Conservation (phyloP, 495 filamentous ascomycete genomes). For the Podospora didyma region DNA sequence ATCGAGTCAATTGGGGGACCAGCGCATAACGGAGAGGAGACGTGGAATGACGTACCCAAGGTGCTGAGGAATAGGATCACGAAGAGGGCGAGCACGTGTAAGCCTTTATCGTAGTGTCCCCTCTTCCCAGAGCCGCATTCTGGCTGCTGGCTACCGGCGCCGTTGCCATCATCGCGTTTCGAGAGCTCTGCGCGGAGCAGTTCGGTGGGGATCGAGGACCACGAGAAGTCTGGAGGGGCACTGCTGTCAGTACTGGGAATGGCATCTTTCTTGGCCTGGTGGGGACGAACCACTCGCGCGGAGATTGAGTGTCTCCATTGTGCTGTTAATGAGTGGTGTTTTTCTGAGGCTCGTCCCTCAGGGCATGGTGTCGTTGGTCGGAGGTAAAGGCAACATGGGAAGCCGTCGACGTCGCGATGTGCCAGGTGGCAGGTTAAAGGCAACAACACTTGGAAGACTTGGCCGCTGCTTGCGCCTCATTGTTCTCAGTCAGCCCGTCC, state of each 20-base stretch:
- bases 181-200: constrained; percentile 49
- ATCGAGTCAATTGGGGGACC: constrained; percentile 4
- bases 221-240: constrained; percentile 24
- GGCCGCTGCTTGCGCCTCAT: too few relatives aligned
- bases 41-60: constrained; percentile 57
- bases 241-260: constrained; percentile 2
- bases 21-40: constrained; percentile 8
- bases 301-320: constrained; percentile 14
- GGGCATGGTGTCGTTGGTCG: too few relatives aligned
- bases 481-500: too few relatives aligned
- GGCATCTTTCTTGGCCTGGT: neutral
- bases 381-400: too few relatives aligned
- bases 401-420: too few relatives aligned
- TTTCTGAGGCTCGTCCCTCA: neutral
- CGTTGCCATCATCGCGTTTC: constrained; percentile 34
- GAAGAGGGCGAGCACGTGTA: constrained; percentile 75
- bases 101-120: constrained; percentile 60
- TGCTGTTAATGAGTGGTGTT: neutral
- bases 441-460: too few relatives aligned
- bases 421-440: too few relatives aligned
- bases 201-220: constrained; percentile 48
- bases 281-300: constrained; percentile 13
- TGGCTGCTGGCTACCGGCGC: too few relatives aligned
- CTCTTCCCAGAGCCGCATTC: constrained; percentile 58
- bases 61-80: constrained; percentile 70